Evolutionary conservation across 2,329 filamentous ascomycete species (phyloP).

Genomic region (Teratosphaeria epicoccoides): DNA sequence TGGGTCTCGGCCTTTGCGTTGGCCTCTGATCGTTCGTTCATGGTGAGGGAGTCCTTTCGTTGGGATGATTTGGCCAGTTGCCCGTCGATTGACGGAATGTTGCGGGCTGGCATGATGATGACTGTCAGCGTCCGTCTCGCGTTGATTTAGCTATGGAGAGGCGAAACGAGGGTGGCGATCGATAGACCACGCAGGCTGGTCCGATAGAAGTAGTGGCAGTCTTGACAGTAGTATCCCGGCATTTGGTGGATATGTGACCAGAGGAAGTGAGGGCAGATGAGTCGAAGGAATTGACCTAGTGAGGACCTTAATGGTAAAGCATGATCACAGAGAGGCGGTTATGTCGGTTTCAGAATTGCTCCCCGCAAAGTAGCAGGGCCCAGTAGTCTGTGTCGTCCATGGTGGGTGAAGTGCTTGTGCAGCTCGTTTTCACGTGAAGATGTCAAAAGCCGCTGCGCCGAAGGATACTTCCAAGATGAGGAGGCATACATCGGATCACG

Average conservation of each 20-base stretch:
- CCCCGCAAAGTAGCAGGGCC: not conserved
- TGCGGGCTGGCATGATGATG: slow-evolving; percentile 46
- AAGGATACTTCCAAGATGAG: not conserved
- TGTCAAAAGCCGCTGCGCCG: not conserved
- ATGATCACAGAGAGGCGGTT: not conserved
- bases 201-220: slow-evolving; percentile 90
- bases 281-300: not conserved
- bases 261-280: not conserved
- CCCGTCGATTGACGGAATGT: slow-evolving; percentile 20
- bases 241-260: slow-evolving; percentile 35
- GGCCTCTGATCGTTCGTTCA: slow-evolving; percentile 35
- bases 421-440: not conserved
- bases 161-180: slow-evolving; percentile 67
- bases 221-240: slow-evolving; percentile 71
- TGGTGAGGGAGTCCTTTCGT: slow-evolving; percentile 28
- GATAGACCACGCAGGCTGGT: slow-evolving; percentile 78
- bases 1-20: slow-evolving; percentile 45
- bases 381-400: not conserved
- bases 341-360: not conserved
- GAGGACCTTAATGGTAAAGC: not conserved
- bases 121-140: slow-evolving; percentile 27
- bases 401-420: not conserved
- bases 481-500: not conserved
- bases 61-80: slow-evolving; percentile 8
- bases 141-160: slow-evolving; percentile 55